Evolutionary conservation across 129 eudicot species (phyloP).

Genomic region (Logfia minima): DNA sequence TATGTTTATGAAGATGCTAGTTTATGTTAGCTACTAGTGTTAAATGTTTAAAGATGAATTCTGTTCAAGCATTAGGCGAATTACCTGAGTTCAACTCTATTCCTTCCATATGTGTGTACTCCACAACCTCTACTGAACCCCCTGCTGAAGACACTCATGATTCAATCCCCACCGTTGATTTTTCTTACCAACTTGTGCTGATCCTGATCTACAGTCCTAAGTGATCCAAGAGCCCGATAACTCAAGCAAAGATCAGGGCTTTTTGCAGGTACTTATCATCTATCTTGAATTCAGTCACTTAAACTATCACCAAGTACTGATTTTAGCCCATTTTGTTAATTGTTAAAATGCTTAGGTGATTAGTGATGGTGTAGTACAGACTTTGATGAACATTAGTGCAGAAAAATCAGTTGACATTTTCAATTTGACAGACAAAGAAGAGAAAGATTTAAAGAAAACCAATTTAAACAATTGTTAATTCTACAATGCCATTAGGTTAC

Average conservation of each 20-base stretch:
- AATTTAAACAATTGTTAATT: conserved; percentile 37
- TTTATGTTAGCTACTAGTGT: not conserved
- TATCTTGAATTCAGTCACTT: not conserved
- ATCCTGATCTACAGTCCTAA: conserved; percentile 25
- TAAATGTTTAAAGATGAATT: not conserved
- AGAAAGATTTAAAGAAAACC: conserved; percentile 36
- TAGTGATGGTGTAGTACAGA: too few relatives aligned
- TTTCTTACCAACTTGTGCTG: not conserved
- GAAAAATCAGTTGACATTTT: conserved; percentile 13
- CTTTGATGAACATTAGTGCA: too few relatives aligned
- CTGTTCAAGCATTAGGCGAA: not conserved
- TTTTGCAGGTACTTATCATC: conserved; percentile 15
- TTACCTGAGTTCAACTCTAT: not conserved
- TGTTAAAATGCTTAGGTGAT: too few relatives aligned
- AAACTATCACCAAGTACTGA: not conserved
- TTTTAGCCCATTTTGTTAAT: not conserved
- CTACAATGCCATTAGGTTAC: conserved; percentile 35
- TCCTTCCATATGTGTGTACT: not conserved
- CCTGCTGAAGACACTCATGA: not conserved
- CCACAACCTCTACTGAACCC: not conserved
- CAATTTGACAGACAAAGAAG: conserved; percentile 47
- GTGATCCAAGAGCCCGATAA: conserved; percentile 14
- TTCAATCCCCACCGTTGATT: not conserved
- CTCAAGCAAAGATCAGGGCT: conserved; percentile 22
- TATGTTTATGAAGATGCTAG: not conserved